Base-by-base conservation (phyloP, 2,329 filamentous ascomycete genomes). In the Apiospora malaysiana region DNA sequence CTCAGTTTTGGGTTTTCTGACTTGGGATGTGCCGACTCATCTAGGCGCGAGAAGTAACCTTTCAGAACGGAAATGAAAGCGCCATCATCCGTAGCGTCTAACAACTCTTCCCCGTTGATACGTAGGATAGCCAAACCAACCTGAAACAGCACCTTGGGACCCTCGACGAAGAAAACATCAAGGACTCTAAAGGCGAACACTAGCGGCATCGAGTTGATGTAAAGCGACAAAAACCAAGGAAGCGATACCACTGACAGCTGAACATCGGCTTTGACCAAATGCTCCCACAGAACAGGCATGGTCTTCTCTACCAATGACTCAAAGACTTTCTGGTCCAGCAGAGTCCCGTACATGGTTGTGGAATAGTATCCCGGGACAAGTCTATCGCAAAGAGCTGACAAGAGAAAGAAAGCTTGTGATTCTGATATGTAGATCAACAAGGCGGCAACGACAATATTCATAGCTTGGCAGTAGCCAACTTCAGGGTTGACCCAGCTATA, bases 381-480 rank as follows among this genome's bases (percentile, higher is more conserved):
- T 66, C 95, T 92, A 80, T 98, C 95, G 84, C 96, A 99, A 21
- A 99, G 87, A 0, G 95, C 88, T 1, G 94, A 97, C 59, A 99
- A 89, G 9, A 98, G 86, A 81, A 96, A 99, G 83, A 98, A 99
- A 1, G 96, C 96, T 82, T 99, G 96, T 0, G 92, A 83, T 82
- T 99, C 96, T 10, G 95, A 98, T 91, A 97, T 97, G 85, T 98
- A 98, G 86, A 99, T 99, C 76, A 99, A 88, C 71, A 99, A 85
- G n/a, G 96, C 96, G 23, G 96, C 96, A 70, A 98, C 95, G 45
- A 99, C 96, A 76, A 99, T 99, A 81, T 99, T 99, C 96, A 99
- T 99, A 73, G 96, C 96, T 83, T 99, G 96, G 81, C 96, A 99
- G 82, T 99, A 99, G 75, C 96, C 96, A 70, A 99, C 95, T 75